A percentile compares a stretch with the other conserved stretches of the same genome.
These are phyloP conservation scores for Candida qinlingensis DNA, from an alignment of 805 yeast species.

Conservation along the genomic window DNA sequence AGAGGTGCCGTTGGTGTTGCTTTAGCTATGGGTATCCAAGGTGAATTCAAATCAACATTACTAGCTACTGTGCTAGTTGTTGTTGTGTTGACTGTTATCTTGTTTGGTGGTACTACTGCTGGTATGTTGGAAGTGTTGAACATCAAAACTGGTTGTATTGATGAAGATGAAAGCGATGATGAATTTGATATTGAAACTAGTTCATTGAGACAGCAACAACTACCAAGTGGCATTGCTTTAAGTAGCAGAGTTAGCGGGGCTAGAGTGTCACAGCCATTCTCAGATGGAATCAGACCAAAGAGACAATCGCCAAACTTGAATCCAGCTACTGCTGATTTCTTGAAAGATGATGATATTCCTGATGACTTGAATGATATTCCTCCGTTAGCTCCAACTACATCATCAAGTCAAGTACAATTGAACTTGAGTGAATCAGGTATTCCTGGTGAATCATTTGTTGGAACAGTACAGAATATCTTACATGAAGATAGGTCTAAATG, in stretches of 20 bases:
- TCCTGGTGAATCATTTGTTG: slow-evolving; percentile 15
- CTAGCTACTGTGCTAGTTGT: slow-evolving; percentile 95
- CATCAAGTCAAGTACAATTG: neutral
- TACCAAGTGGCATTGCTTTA: slow-evolving; percentile 2
- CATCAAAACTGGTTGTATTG: slow-evolving; percentile 85
- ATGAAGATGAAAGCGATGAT: slow-evolving; percentile 81
- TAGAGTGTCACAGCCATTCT: slow-evolving; percentile 17
- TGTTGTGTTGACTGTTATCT: slow-evolving; percentile 90
- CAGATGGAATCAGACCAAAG: slow-evolving; percentile 22
- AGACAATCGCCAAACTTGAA: slow-evolving; percentile 20
- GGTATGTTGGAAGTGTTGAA: slow-evolving; percentile 95
- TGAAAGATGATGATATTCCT: slow-evolving; percentile 21
- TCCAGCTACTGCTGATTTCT: slow-evolving; percentile 17
- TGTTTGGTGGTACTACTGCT: slow-evolving; percentile 98
- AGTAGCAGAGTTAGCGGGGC: slow-evolving; percentile 1
- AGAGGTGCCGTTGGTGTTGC: slow-evolving; percentile 99
- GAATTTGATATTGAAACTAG: slow-evolving; percentile 87
- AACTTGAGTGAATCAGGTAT: neutral
- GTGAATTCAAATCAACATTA: slow-evolving; percentile 82
- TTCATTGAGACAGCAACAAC: slow-evolving; percentile 28
- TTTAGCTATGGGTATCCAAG: slow-evolving; percentile 93
- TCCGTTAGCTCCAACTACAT: slow-evolving; percentile 17
- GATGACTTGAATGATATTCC: slow-evolving; percentile 23
- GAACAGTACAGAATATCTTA: slow-evolving; percentile 26
- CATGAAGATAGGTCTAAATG: slow-evolving; percentile 78